Evolutionary conservation across 1,284 basidiomycete genomes (phyloP).

Genomic region (Ganoderma leucocontextum): DNA sequence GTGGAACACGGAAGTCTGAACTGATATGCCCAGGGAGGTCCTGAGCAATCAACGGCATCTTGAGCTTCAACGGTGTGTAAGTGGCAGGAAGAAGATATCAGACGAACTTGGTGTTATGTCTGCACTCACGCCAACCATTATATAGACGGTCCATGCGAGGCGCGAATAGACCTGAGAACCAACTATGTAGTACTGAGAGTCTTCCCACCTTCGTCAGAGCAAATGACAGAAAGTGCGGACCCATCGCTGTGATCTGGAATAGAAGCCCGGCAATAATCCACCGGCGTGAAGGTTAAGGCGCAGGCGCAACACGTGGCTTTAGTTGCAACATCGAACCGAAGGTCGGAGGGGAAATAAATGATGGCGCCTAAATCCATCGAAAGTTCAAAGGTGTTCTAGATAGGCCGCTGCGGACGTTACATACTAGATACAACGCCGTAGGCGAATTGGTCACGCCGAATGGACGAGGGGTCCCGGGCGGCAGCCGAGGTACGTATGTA

Average conservation of each 20-base stretch:
- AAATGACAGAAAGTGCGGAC: not conserved
- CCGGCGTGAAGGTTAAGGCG: not conserved
- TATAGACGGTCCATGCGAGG: not conserved
- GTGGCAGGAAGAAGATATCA: not conserved
- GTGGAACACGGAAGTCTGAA: slow-evolving; percentile 21
- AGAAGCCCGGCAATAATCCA: not conserved
- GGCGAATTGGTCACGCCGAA: no score
- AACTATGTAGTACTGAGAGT: not conserved
- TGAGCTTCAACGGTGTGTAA: not conserved
- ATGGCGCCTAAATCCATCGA: no score
- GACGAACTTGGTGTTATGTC: not conserved
- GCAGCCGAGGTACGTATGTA: no score
- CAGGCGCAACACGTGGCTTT: not conserved
- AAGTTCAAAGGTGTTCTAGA: no score
- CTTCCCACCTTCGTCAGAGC: not conserved
- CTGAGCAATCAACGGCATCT: slow-evolving; percentile 25
- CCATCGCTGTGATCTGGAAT: not conserved
- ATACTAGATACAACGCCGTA: no score
- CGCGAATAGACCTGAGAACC: not conserved
- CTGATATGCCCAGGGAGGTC: slow-evolving; percentile 25
- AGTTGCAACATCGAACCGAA: not conserved
- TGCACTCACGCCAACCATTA: not conserved
- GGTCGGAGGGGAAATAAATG: not conserved
- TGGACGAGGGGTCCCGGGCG: no score
- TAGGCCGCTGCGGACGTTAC: no score